Evolutionary conservation across 164 flowering plant genomes (phyloP).

Genomic region (grape (Vitis vinifera)): DNA sequence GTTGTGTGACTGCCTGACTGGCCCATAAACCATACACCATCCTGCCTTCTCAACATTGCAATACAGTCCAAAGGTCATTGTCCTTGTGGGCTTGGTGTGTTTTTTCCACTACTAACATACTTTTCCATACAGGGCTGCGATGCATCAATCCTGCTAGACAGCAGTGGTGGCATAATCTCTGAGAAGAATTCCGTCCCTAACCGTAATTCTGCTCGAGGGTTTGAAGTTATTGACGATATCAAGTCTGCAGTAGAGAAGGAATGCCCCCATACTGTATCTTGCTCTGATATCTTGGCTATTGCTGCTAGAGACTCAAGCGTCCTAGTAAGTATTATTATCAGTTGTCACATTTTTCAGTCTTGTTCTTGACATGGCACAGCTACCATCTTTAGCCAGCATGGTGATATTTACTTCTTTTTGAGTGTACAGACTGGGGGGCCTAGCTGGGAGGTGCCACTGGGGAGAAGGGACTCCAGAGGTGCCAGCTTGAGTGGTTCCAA

Average conservation of each 20-base stretch:
- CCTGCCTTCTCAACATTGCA: no score
- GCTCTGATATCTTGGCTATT: conserved; percentile 85
- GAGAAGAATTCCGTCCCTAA: conserved; percentile 81
- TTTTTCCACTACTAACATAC: background rate
- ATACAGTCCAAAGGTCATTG: no score
- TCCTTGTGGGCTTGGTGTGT: no score
- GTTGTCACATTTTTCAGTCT: background rate
- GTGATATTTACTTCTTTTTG: background rate
- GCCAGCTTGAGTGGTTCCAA: conserved; percentile 98
- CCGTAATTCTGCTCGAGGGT: conserved; percentile 79
- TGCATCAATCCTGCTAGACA: conserved; percentile 76
- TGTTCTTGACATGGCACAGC: no score
- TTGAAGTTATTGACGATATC: conserved; percentile 84
- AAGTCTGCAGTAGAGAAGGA: conserved; percentile 82
- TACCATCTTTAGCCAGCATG: no score
- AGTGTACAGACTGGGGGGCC: conserved; percentile 78
- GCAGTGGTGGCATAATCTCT: conserved; percentile 55
- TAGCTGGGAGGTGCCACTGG: conserved; percentile 89
- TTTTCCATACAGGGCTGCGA: conserved; percentile 77
- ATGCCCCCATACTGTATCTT: conserved; percentile 89
- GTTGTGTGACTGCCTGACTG: background rate
- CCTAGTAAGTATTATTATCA: conserved; percentile 42
- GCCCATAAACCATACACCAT: no score
- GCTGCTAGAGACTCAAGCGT: conserved; percentile 94
- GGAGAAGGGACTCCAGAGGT: conserved; percentile 83